These are phyloP conservation scores for Ophiostoma sp. DNA, from an alignment of 2,329 filamentous ascomycete genomes.

Conservation along the genomic window DNA sequence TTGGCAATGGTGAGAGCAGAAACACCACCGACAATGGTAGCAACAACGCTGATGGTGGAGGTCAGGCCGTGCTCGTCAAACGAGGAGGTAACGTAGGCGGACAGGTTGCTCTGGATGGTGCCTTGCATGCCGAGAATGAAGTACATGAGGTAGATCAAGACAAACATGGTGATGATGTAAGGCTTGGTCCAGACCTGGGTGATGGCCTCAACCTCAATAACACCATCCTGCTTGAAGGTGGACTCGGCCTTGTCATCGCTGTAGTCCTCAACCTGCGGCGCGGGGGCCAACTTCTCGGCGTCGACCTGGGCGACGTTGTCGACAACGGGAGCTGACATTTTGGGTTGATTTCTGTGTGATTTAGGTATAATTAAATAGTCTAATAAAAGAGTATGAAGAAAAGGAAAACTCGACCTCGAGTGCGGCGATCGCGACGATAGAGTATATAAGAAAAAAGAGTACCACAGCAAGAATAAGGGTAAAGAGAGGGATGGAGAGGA, in stretches of 20 bases:
- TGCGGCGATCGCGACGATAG: neutral
- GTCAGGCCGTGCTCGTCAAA: slow-evolving; percentile 51
- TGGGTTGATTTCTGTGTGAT: neutral
- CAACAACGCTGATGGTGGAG: slow-evolving; percentile 49
- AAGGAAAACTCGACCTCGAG: neutral
- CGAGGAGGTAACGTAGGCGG: slow-evolving; percentile 46
- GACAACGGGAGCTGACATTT: neutral
- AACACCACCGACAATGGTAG: slow-evolving; percentile 52
- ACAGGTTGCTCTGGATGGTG: slow-evolving; percentile 38
- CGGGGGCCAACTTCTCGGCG: neutral
- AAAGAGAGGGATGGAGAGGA: slow-evolving; percentile 1
- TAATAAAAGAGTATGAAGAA: slow-evolving; percentile 1
- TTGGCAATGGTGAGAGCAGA: slow-evolving; percentile 61
- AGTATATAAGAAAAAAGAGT: neutral
- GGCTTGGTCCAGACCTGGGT: slow-evolving; percentile 41
- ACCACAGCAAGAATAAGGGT: neutral
- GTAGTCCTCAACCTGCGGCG: neutral
- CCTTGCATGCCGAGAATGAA: slow-evolving; percentile 37
- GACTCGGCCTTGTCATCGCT: neutral
- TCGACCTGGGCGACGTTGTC: neutral
- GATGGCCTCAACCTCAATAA: slow-evolving; percentile 44
- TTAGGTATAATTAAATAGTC: neutral
- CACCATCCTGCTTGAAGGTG: slow-evolving; percentile 40
- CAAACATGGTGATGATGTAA: slow-evolving; percentile 42
- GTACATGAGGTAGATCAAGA: slow-evolving; percentile 39